Evolutionary conservation across 306 rosid genomes (phyloP).

Genomic region (Gleditsia sinensis): DNA sequence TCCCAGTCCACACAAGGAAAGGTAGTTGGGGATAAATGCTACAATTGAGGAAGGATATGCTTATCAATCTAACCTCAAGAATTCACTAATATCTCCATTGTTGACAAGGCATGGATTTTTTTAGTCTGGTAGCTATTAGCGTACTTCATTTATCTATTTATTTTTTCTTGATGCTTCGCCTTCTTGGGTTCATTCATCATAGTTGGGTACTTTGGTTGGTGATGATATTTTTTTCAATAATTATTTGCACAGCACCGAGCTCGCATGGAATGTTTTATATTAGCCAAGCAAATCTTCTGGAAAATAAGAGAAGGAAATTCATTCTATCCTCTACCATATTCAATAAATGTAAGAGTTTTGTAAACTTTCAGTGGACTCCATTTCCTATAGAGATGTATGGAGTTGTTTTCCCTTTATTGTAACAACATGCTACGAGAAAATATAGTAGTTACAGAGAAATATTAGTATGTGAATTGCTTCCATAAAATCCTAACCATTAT

Average conservation of each 20-base stretch:
- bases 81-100: slow-evolving; percentile 59
- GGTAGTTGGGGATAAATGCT: slow-evolving; percentile 53
- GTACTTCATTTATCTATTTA: neutral
- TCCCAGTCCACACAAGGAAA: slow-evolving; percentile 35
- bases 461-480: neutral
- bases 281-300: slow-evolving; percentile 63
- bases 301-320: slow-evolving; percentile 65
- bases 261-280: slow-evolving; percentile 65
- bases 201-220: slow-evolving; percentile 15
- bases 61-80: slow-evolving; percentile 62
- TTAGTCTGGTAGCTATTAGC: slow-evolving; percentile 48
- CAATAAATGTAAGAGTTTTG: slow-evolving; percentile 43
- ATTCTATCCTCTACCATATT: slow-evolving; percentile 53
- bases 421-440: neutral
- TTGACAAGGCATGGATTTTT: slow-evolving; percentile 84
- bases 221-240: neutral
- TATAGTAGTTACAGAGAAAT: neutral
- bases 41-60: slow-evolving; percentile 63
- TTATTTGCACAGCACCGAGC: slow-evolving; percentile 40
- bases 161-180: neutral
- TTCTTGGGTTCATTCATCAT: neutral
- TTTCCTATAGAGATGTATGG: slow-evolving; percentile 77
- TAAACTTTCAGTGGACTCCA: slow-evolving; percentile 69
- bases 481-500: slow-evolving; percentile 21
- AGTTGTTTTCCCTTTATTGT: slow-evolving; percentile 24